These are phyloP conservation scores for Coemansia sp. DNA, from an alignment of 192 early-diverging fungal genomes.

Conservation along the genomic window DNA sequence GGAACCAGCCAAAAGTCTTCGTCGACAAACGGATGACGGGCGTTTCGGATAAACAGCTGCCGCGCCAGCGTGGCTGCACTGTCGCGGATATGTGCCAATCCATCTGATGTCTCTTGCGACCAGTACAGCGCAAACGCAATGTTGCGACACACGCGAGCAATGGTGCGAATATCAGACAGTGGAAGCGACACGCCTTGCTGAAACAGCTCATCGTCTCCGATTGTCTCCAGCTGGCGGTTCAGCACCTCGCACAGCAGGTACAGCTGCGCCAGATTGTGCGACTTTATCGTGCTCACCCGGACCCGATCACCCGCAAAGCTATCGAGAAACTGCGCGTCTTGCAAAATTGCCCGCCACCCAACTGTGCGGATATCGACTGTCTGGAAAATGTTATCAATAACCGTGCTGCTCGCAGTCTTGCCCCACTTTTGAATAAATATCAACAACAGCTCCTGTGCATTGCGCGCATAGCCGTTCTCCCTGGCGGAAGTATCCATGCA, in stretches of 20 bases:
- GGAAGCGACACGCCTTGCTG: conserved; percentile 48
- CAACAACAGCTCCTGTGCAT: conserved; percentile 39
- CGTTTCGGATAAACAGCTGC: conserved; percentile 61
- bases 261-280: conserved; percentile 35
- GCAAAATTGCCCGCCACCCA: conserved; percentile 28
- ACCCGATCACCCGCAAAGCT: conserved; percentile 31
- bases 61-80: conserved; percentile 66
- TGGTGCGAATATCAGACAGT: conserved; percentile 19
- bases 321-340: conserved; percentile 28
- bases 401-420: conserved; percentile 30
- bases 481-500: conserved; percentile 11
- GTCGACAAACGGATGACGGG: conserved; percentile 41
- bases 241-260: conserved; percentile 74
- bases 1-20: conserved; percentile 50
- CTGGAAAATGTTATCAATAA: conserved; percentile 45
- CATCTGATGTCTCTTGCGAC: conserved; percentile 46
- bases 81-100: conserved; percentile 58
- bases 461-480: neutral
- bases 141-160: conserved; percentile 55
- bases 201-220: conserved; percentile 88
- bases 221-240: conserved; percentile 68
- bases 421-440: conserved; percentile 48
- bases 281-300: conserved; percentile 22
- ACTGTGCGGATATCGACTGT: conserved; percentile 42
- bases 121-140: conserved; percentile 77